These are phyloP conservation scores for Alternaria sp. DNA, from an alignment of 2,329 filamentous ascomycete species.

Conservation along the genomic window DNA sequence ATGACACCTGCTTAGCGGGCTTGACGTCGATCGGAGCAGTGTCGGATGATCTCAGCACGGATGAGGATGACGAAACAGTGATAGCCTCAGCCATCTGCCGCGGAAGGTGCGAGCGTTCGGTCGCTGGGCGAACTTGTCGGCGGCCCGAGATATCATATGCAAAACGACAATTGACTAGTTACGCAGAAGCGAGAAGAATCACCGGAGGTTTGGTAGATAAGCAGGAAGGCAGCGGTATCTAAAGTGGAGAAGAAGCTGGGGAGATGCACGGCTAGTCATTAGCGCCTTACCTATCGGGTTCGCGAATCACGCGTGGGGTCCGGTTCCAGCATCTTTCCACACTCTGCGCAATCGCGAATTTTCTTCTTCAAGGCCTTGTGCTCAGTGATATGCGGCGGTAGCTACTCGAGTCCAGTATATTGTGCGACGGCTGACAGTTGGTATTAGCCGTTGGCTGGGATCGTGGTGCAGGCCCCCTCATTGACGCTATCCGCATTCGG, in stretches of 20 bases:
- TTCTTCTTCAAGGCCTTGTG: neutral
- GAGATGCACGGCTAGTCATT: slow-evolving; percentile 16
- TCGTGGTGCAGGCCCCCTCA: slow-evolving; percentile 4
- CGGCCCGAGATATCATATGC: slow-evolving; percentile 6
- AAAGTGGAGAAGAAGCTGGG: slow-evolving; percentile 37
- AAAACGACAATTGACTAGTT: neutral
- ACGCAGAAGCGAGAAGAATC: neutral
- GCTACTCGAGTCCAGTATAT: slow-evolving; percentile 8
- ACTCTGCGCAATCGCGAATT: neutral
- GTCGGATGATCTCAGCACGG: slow-evolving; percentile 14
- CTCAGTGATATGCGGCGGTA: neutral
- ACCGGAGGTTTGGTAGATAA: slow-evolving; percentile 11
- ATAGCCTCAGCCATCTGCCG: slow-evolving; percentile 61
- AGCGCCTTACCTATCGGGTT: slow-evolving; percentile 13
- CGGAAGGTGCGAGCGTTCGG: slow-evolving; percentile 17
- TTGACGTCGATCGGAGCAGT: slow-evolving; percentile 13
- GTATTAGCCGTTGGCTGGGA: neutral
- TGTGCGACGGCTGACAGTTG: neutral
- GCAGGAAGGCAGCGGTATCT: slow-evolving; percentile 26
- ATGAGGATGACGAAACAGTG: slow-evolving; percentile 62
- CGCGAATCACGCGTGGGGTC: slow-evolving; percentile 21
- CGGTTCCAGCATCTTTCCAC: neutral
- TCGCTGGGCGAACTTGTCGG: slow-evolving; percentile 23
- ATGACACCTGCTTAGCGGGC: slow-evolving; percentile 33
- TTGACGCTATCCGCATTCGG: slow-evolving; percentile 2